Evolutionary conservation across 1,139 yeast species (phyloP), one percentile per base, ranked within the genome.

Genomic region (Saccharomyces hybrid): DNA sequence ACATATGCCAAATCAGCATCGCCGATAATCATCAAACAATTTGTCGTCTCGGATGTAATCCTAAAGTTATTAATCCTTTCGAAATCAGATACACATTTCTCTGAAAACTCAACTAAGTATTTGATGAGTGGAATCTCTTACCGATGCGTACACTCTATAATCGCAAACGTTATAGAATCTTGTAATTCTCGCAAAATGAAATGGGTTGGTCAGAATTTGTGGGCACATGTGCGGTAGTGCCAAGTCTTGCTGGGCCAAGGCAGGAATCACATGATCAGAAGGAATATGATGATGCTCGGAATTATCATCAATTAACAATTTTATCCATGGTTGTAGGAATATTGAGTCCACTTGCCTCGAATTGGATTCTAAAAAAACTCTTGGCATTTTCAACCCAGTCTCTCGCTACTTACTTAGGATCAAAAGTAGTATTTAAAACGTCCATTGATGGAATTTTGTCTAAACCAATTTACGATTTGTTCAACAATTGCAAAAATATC

Each of bases 101-200:
- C 59, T 12, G 65, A 58, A 52, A 63, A 62, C 52, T 60, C 62
- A 62, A 62, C 64, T 61, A 63, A 61, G 64, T 49, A 62, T 54
- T 38, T 54, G 57, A 29, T 55, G 54, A 5, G 44, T 24, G 16
- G 55, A 48, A 50, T 63, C 66, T 29, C 64, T 52, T 16, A 53
- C 57, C 12, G 62, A 54, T 26, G 63, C 66, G 47, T 52, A 62
- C 11, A 62, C 65, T 14, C 52, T 52, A 51, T 50, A 62, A 26
- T 55, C 48, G 46, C 59, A 50, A n/a, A 63, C 62, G 8, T 54
- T 50, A 34, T 57, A 58, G 38, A 64, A 63, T 48, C 57, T 56
- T 11, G 61, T 55, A 14, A 61, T 57, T 51, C 59, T 55, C 44
- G 60, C 54, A 52, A 63, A 58, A 52, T 59, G 63, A 19, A 57